These are phyloP conservation scores for Fraxinus velutina DNA, from an alignment of 305 asterid species.

Conservation along the genomic window DNA sequence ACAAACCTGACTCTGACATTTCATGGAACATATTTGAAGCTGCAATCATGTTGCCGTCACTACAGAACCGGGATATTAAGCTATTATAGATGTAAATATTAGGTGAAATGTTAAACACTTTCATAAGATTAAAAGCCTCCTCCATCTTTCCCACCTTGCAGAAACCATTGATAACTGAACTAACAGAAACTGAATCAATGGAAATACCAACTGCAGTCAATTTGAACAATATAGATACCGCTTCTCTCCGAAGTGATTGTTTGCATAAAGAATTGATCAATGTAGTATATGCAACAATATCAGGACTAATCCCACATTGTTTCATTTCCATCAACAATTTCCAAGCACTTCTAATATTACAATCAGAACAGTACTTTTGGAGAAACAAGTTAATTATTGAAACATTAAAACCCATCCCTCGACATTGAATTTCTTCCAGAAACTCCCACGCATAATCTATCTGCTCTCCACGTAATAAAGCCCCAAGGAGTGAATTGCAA, in stretches of 20 bases:
- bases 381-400: constrained; percentile 26
- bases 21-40: constrained; percentile 22
- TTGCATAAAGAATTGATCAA: constrained; percentile 23
- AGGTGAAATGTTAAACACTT: constrained; percentile 22
- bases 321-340: constrained; percentile 22
- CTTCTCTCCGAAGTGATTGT: constrained; percentile 25
- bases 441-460: constrained; percentile 24
- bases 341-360: constrained; percentile 26
- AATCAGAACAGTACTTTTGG: constrained; percentile 13
- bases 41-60: constrained; percentile 22
- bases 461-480: constrained; percentile 18
- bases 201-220: constrained; percentile 13
- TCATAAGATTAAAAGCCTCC: constrained; percentile 18
- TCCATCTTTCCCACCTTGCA: constrained; percentile 26
- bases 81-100: constrained; percentile 28
- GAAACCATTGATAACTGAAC: constrained; percentile 28
- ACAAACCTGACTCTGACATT: constrained; percentile 22
- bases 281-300: constrained; percentile 24
- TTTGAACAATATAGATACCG: constrained; percentile 23
- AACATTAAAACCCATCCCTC: constrained; percentile 16
- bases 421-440: constrained; percentile 23
- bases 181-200: constrained; percentile 26
- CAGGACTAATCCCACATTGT: constrained; percentile 21
- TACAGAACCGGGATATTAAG: constrained; percentile 22
- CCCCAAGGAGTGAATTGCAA: constrained; percentile 26